A percentile compares a stretch with the other conserved stretches of the same genome.
These are phyloP conservation scores for Lasiosphaeria hispida DNA, from an alignment of 495 filamentous ascomycete genomes.

Conservation along the genomic window DNA sequence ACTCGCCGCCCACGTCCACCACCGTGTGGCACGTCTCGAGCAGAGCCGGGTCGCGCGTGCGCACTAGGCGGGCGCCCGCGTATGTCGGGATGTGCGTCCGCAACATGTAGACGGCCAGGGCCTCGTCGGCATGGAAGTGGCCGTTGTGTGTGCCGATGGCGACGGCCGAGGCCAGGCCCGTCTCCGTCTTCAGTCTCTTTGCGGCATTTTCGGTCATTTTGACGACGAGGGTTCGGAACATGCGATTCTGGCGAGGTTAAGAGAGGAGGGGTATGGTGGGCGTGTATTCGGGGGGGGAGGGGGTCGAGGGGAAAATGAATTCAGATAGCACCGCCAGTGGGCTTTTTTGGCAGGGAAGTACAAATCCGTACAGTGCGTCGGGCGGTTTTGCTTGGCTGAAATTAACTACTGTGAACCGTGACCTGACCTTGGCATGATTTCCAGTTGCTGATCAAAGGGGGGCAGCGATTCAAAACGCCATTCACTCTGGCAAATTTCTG, in stretches of 20 bases:
- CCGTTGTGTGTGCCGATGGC: constrained; percentile 91
- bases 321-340: too few relatives aligned
- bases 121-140: constrained; percentile 98
- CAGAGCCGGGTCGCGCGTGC: constrained; percentile 77
- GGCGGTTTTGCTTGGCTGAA: too few relatives aligned
- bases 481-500: too few relatives aligned
- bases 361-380: too few relatives aligned
- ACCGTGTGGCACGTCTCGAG: constrained; percentile 87
- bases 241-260: constrained; percentile 7
- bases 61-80: constrained; percentile 67
- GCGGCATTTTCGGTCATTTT: constrained; percentile 62
- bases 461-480: too few relatives aligned
- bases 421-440: too few relatives aligned
- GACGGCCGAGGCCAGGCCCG: constrained; percentile 42
- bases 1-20: constrained; percentile 92
- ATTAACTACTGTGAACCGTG: too few relatives aligned
- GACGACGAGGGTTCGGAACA: constrained; percentile 19
- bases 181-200: constrained; percentile 65
- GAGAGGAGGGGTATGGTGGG: neutral
- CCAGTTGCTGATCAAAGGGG: too few relatives aligned
- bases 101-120: constrained; percentile 95
- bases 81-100: constrained; percentile 79
- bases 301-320: too few relatives aligned
- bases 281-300: neutral
- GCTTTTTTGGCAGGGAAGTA: too few relatives aligned